Evolutionary conservation across 192 early-diverging fungal genomes (phyloP).

Genomic region (Gigaspora rosea): DNA sequence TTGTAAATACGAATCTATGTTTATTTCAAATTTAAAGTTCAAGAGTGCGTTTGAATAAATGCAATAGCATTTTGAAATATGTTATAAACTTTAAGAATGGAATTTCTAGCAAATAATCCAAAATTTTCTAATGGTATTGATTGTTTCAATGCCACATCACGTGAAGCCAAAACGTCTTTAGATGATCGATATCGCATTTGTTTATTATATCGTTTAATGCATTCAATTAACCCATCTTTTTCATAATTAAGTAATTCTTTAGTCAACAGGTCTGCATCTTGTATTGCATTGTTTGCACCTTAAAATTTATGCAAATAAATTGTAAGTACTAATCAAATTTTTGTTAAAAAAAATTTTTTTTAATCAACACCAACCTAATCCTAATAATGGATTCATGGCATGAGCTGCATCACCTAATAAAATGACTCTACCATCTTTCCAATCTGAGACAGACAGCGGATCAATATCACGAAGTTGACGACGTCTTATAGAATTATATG

Average conservation of each 20-base stretch:
- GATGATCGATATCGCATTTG: neutral
- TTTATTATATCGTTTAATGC: slow-evolving; percentile 6
- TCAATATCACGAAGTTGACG: neutral
- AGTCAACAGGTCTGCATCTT: neutral
- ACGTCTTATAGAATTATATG: neutral
- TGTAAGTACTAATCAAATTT: neutral
- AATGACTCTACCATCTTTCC: neutral
- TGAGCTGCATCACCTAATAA: slow-evolving; percentile 15
- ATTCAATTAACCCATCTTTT: neutral
- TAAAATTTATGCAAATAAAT: neutral
- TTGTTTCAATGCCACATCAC: neutral
- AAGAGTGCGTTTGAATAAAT: too few species aligned
- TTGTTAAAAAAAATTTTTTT: neutral
- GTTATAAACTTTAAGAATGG: too few species aligned
- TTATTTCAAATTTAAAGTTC: too few species aligned
- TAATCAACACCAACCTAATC: neutral
- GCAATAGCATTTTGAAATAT: too few species aligned
- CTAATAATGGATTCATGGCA: slow-evolving; percentile 4
- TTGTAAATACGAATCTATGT: too few species aligned
- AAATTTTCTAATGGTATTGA: too few species aligned
- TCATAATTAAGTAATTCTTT: neutral
- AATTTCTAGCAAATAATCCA: too few species aligned
- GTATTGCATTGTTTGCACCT: neutral
- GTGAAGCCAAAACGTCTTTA: neutral
- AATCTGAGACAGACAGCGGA: neutral